Evolutionary conservation across 2,329 filamentous ascomycete genomes (phyloP).

Genomic region (Aspergillus proliferans): DNA sequence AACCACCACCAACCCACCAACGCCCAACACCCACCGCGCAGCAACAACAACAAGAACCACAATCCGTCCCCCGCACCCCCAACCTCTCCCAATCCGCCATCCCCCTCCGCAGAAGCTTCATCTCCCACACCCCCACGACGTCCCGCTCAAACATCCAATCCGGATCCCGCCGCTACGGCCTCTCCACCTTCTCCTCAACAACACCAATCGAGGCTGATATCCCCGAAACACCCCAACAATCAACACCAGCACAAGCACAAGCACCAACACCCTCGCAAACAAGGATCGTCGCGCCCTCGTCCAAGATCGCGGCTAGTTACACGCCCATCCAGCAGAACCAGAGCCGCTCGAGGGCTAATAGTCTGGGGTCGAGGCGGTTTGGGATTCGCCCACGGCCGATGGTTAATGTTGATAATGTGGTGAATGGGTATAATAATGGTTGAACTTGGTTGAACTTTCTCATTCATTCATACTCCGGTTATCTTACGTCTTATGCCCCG

Average conservation of each 20-base stretch:
- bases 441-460: background rate
- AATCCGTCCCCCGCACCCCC: constrained; percentile 22
- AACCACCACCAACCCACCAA: constrained; percentile 12
- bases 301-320: constrained; percentile 31
- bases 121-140: constrained; percentile 31
- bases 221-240: constrained; percentile 5
- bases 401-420: constrained; percentile 17
- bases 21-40: background rate
- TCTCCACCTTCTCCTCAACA: constrained; percentile 16
- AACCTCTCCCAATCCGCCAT: constrained; percentile 27
- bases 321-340: constrained; percentile 34
- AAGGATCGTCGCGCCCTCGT: constrained; percentile 28
- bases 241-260: constrained; percentile 9
- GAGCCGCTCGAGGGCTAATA: constrained; percentile 26
- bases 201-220: no score
- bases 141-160: constrained; percentile 36
- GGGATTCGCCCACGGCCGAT: constrained; percentile 27
- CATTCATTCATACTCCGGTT: no score
- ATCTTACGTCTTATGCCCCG: constrained; percentile 1
- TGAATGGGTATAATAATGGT: constrained; percentile 25
- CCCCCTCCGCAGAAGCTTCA: constrained; percentile 33
- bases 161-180: constrained; percentile 35
- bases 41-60: constrained; percentile 9
- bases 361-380: constrained; percentile 29
- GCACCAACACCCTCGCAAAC: constrained; percentile 23